phyloP scores from a whole-genome alignment of 768 basidiomycete species.

The Epithele typhae region DNA sequence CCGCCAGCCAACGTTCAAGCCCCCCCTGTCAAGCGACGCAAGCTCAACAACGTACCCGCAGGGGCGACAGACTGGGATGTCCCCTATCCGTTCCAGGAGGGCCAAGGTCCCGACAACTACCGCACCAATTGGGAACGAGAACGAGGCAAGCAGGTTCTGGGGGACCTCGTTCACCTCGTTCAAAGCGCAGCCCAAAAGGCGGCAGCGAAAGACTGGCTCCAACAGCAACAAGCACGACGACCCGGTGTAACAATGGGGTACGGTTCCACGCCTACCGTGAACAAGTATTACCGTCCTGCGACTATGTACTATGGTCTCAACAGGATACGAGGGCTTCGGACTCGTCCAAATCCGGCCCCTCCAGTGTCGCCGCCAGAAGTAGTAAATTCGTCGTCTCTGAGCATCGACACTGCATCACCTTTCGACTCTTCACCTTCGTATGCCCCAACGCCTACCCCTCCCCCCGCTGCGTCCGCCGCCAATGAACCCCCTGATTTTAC shows the following conservation, averaged over 20 bases:
- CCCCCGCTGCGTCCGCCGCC: background rate
- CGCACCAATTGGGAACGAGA: constrained; percentile 59
- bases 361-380: too few relatives aligned
- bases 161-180: constrained; percentile 56
- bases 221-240: constrained; percentile 8
- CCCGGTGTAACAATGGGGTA: constrained; percentile 1
- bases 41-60: constrained; percentile 64
- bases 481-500: background rate
- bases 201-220: constrained; percentile 44
- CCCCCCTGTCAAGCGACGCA: constrained; percentile 52
- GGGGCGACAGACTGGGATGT: constrained; percentile 82
- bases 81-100: constrained; percentile 69
- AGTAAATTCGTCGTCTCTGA: too few relatives aligned
- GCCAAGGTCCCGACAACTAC: constrained; percentile 70
- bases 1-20: constrained; percentile 1
- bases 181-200: constrained; percentile 60
- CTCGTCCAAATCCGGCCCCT: too few relatives aligned
- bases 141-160: constrained; percentile 56
- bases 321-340: background rate
- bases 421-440: too few relatives aligned
- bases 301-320: constrained; percentile 29
- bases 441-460: background rate
- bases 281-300: constrained; percentile 30
- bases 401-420: too few relatives aligned
- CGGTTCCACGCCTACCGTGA: constrained; percentile 21